phyloP scores from a whole-genome alignment of 306 rosid genomes.

The Adenanthera pavonina region DNA sequence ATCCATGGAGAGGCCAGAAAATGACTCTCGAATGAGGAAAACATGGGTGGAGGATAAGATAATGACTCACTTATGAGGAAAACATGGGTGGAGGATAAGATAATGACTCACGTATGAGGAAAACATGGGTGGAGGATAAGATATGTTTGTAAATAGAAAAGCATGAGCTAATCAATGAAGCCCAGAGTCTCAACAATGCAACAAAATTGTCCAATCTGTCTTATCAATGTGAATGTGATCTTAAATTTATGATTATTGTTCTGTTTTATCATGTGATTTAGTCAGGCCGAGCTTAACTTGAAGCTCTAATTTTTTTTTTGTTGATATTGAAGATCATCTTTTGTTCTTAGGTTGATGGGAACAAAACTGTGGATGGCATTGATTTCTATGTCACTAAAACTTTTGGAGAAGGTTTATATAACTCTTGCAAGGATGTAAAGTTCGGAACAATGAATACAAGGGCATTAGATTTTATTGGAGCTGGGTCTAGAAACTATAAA shows the following conservation, averaged over 20 bases:
- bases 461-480: constrained; percentile 95
- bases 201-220: background rate
- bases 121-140: background rate
- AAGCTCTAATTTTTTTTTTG: constrained; percentile 11
- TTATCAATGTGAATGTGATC: background rate
- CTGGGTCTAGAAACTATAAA: constrained; percentile 75
- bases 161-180: background rate
- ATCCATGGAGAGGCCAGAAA: background rate
- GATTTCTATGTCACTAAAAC: constrained; percentile 63
- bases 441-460: constrained; percentile 98
- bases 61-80: background rate
- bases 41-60: background rate
- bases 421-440: constrained; percentile 92
- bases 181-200: background rate
- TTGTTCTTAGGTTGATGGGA: constrained; percentile 67
- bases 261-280: constrained; percentile 25
- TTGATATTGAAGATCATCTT: constrained; percentile 30
- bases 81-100: background rate
- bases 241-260: constrained; percentile 1
- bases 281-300: constrained; percentile 26
- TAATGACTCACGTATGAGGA: background rate
- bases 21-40: background rate
- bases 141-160: background rate
- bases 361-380: constrained; percentile 85
- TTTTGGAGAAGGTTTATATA: constrained; percentile 78